A percentile compares a stretch with the other conserved stretches of the same genome.
phyloP scores from a whole-genome alignment of 495 filamentous ascomycete genomes.

The Amphirosellinia nigrospora region DNA sequence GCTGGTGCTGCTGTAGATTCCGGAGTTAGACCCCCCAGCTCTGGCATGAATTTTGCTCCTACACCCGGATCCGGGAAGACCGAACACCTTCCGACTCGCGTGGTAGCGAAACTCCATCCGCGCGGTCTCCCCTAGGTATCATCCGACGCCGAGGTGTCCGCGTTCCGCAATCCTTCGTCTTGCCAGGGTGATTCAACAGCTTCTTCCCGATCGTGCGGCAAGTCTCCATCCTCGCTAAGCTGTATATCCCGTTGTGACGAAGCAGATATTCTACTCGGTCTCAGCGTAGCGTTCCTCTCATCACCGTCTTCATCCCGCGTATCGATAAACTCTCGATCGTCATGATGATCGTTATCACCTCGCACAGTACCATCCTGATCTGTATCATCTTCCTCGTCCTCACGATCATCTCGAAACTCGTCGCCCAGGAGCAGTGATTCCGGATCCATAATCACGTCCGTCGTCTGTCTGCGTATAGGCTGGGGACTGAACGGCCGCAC shows the following conservation, averaged over 20 bases:
- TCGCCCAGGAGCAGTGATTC: constrained; percentile 43
- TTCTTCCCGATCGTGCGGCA: constrained; percentile 24
- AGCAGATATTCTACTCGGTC: constrained; percentile 24
- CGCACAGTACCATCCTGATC: neutral
- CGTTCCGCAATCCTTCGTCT: constrained; percentile 26
- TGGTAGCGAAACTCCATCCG: constrained; percentile 3
- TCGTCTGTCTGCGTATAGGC: constrained; percentile 46
- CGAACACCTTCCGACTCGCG: neutral
- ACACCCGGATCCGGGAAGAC: neutral
- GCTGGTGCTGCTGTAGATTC: no score
- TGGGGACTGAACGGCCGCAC: constrained; percentile 62
- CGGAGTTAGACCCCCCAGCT: no score
- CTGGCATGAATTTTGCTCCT: neutral
- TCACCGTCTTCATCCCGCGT: constrained; percentile 15
- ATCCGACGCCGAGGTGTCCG: neutral
- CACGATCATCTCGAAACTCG: constrained; percentile 24
- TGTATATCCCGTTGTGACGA: constrained; percentile 20
- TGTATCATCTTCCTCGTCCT: constrained; percentile 5
- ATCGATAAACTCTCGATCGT: constrained; percentile 21
- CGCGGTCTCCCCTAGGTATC: constrained; percentile 21
- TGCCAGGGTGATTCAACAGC: constrained; percentile 35
- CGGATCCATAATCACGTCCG: constrained; percentile 47
- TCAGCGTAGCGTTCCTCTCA: constrained; percentile 32
- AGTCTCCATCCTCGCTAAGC: constrained; percentile 16
- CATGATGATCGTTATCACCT: constrained; percentile 35